Conservation (phyloP, 139 green algal species). For the Picochlorum sp. region DNA sequence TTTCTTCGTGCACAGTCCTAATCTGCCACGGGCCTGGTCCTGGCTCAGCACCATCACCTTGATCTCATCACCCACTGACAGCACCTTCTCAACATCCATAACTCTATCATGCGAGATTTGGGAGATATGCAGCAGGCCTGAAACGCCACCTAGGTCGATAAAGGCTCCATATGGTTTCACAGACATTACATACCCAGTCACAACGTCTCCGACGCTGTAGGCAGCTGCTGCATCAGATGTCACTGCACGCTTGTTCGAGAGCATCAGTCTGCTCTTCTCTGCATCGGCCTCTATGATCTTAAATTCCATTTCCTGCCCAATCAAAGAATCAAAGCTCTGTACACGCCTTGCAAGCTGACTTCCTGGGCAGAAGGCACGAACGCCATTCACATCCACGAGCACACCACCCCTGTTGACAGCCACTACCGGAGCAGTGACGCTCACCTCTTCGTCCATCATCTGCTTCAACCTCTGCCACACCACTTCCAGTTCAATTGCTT, state of each 20-base stretch:
- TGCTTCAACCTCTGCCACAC: slow-evolving; percentile 65
- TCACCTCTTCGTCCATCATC: slow-evolving; percentile 72
- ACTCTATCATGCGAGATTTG: slow-evolving; percentile 93
- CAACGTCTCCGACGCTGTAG: slow-evolving; percentile 77
- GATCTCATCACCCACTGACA: slow-evolving; percentile 78
- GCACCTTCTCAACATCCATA: slow-evolving; percentile 78
- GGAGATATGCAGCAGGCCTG: slow-evolving; percentile 92
- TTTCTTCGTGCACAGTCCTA: slow-evolving; percentile 95
- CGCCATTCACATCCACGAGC: slow-evolving; percentile 50
- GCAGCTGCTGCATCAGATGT: neutral
- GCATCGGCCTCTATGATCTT: slow-evolving; percentile 97
- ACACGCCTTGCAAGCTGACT: slow-evolving; percentile 42
- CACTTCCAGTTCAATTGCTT: slow-evolving; percentile 59
- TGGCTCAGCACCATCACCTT: slow-evolving; percentile 97
- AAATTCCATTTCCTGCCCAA: slow-evolving; percentile 64
- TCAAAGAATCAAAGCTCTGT: slow-evolving; percentile 57
- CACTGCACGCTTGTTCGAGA: slow-evolving; percentile 57
- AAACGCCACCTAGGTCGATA: slow-evolving; percentile 84
- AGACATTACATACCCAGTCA: slow-evolving; percentile 74
- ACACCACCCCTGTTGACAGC: slow-evolving; percentile 29
- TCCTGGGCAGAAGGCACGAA: slow-evolving; percentile 66
- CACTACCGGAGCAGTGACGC: slow-evolving; percentile 59
- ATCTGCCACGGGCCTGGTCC: slow-evolving; percentile 72
- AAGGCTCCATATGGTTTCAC: slow-evolving; percentile 97
- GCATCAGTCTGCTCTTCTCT: slow-evolving; percentile 73